These are phyloP conservation scores for Pythium rhizo-oryzae DNA, from an alignment of 352 stramenopile genomes.

Conservation along the genomic window DNA sequence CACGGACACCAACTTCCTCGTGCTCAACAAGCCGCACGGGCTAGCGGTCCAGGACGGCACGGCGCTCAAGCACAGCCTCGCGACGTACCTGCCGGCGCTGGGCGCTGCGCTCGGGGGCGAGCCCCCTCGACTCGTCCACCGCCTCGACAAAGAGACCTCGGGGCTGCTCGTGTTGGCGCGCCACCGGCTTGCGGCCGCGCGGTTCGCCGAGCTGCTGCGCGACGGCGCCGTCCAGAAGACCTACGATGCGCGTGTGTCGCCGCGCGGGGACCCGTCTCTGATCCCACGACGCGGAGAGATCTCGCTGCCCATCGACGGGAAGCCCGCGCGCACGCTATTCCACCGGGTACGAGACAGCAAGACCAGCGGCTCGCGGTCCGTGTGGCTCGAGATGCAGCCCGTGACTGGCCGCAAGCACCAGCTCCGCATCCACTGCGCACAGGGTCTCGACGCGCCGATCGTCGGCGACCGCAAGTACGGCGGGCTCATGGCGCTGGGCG, in stretches of 20 bases:
- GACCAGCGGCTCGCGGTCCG: slow-evolving; percentile 13
- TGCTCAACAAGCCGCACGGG: slow-evolving; percentile 73
- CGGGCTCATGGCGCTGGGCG: neutral
- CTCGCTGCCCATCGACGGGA: slow-evolving; percentile 45
- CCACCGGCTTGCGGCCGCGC: slow-evolving; percentile 60
- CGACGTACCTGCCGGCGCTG: slow-evolving; percentile 46
- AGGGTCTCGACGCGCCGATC: slow-evolving; percentile 47
- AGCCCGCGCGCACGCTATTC: slow-evolving; percentile 47
- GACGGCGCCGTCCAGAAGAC: slow-evolving; percentile 52
- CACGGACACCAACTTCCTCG: slow-evolving; percentile 56
- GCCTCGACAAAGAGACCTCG: slow-evolving; percentile 74
- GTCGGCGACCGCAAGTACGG: slow-evolving; percentile 57
- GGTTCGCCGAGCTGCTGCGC: slow-evolving; percentile 54
- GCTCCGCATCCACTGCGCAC: slow-evolving; percentile 60
- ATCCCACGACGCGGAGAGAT: slow-evolving; percentile 33
- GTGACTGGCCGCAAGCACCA: slow-evolving; percentile 72
- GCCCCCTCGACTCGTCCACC: slow-evolving; percentile 57
- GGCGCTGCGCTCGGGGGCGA: slow-evolving; percentile 29
- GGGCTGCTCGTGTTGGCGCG: slow-evolving; percentile 69
- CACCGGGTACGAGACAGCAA: slow-evolving; percentile 13
- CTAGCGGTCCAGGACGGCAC: slow-evolving; percentile 67
- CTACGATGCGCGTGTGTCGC: slow-evolving; percentile 55
- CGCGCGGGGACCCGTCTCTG: slow-evolving; percentile 11
- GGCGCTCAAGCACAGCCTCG: slow-evolving; percentile 43
- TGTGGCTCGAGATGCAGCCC: slow-evolving; percentile 54